Evolutionary conservation across 1,284 basidiomycete species (phyloP).

Genomic region (Fomes fomentarius): DNA sequence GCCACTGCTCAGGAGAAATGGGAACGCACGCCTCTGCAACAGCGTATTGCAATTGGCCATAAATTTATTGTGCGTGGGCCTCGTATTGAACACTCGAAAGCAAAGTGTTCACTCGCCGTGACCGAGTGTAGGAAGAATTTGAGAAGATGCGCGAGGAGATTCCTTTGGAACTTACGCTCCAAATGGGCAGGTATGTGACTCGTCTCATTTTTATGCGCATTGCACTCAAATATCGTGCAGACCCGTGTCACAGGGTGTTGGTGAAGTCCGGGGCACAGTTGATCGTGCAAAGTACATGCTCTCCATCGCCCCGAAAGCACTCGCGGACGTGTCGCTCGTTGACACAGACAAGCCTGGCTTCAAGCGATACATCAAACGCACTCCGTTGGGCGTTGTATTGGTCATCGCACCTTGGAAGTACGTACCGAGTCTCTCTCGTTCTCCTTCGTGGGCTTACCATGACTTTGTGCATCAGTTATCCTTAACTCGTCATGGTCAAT

Average conservation of each 20-base stretch:
- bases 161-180: conserved; percentile 73
- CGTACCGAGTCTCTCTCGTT: conserved; percentile 29
- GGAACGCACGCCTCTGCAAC: conserved; percentile 67
- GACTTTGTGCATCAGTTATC: conserved; percentile 60
- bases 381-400: conserved; percentile 87
- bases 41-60: conserved; percentile 74
- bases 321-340: conserved; percentile 76
- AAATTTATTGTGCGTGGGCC: conserved; percentile 69
- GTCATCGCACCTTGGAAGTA: conserved; percentile 92
- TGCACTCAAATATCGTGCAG: conserved; percentile 31
- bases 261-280: conserved; percentile 83
- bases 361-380: conserved; percentile 80
- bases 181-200: conserved; percentile 75
- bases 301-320: conserved; percentile 76
- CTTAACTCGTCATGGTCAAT: conserved; percentile 89
- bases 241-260: conserved; percentile 75
- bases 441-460: conserved; percentile 5
- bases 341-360: conserved; percentile 85
- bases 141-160: conserved; percentile 70
- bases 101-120: not conserved
- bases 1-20: conserved; percentile 75
- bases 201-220: no score
- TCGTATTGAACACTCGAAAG: not conserved
- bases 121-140: conserved; percentile 70
- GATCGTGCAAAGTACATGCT: conserved; percentile 86